Evolutionary conservation across 305 asterid genomes (phyloP).

Genomic region (Solanum hybrid): DNA sequence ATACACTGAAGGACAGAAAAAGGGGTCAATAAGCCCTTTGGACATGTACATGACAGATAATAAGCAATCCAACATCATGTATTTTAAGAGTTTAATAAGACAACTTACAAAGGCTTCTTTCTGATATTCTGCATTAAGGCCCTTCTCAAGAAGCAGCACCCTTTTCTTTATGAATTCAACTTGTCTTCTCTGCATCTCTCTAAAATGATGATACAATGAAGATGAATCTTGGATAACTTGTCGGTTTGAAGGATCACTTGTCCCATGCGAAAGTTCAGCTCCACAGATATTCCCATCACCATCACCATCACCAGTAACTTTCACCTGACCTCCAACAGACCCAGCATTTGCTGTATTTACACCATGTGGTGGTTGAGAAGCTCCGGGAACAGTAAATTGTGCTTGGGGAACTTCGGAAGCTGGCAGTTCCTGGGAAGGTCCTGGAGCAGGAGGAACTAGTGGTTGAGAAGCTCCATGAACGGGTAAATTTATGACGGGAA

Average conservation of each 20-base stretch:
- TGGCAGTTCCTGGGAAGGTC: conserved; percentile 35
- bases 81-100: neutral
- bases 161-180: conserved; percentile 90
- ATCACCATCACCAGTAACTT: conserved; percentile 17
- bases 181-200: conserved; percentile 93
- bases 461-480: conserved; percentile 51
- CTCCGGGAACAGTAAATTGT: conserved; percentile 26
- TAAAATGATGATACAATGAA: conserved; percentile 50
- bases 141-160: conserved; percentile 87
- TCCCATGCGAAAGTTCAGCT: conserved; percentile 44
- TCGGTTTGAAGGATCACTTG: conserved; percentile 43
- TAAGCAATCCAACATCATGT: neutral
- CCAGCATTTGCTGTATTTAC: conserved; percentile 33
- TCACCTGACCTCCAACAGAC: conserved; percentile 44
- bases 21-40: neutral
- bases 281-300: conserved; percentile 32
- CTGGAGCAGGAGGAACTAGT: conserved; percentile 29
- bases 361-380: conserved; percentile 35
- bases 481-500: conserved; percentile 49
- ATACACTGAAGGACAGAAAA: neutral
- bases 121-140: conserved; percentile 65
- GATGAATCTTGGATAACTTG: conserved; percentile 52
- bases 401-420: conserved; percentile 49
- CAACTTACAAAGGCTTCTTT: conserved; percentile 61
- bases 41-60: neutral